These are phyloP conservation scores for Pestalotiopsis sp. DNA, from an alignment of 2,329 filamentous ascomycete species.

Conservation along the genomic window DNA sequence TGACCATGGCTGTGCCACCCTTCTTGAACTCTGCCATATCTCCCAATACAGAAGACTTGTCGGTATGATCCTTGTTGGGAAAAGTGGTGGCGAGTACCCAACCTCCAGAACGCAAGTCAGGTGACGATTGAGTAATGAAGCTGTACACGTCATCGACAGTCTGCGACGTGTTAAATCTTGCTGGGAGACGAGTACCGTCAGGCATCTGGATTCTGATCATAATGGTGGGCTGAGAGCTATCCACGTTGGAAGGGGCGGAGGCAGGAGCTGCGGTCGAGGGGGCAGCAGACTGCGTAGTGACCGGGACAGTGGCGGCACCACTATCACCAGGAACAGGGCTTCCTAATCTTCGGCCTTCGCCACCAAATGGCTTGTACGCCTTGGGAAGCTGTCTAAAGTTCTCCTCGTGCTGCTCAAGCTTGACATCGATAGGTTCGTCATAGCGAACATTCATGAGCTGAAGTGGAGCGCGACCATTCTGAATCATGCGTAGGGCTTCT, in stretches of 20 bases:
- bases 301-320: slow-evolving; percentile 30
- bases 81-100: slow-evolving; percentile 84
- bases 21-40: slow-evolving; percentile 68
- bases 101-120: slow-evolving; percentile 56
- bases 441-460: slow-evolving; percentile 77
- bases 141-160: slow-evolving; percentile 78
- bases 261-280: slow-evolving; percentile 17
- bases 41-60: slow-evolving; percentile 61
- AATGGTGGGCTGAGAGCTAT: slow-evolving; percentile 68
- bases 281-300: slow-evolving; percentile 30
- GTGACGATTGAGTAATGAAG: slow-evolving; percentile 69
- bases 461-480: slow-evolving; percentile 74
- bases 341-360: slow-evolving; percentile 73
- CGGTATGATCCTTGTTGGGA: slow-evolving; percentile 77
- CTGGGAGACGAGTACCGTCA: slow-evolving; percentile 76
- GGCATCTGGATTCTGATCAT: slow-evolving; percentile 77
- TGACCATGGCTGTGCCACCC: slow-evolving; percentile 67
- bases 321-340: slow-evolving; percentile 71
- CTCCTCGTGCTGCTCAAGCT: slow-evolving; percentile 75
- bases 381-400: slow-evolving; percentile 74
- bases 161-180: slow-evolving; percentile 79
- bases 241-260: slow-evolving; percentile 45
- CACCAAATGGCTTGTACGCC: slow-evolving; percentile 75
- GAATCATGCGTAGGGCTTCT: slow-evolving; percentile 73
- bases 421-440: slow-evolving; percentile 78